Percentiles rank a stretch among this genome's conserved stretches.
These are phyloP conservation scores for Trichophyton schoenleinii DNA, from an alignment of 2,329 filamentous ascomycete genomes.

Conservation along the genomic window DNA sequence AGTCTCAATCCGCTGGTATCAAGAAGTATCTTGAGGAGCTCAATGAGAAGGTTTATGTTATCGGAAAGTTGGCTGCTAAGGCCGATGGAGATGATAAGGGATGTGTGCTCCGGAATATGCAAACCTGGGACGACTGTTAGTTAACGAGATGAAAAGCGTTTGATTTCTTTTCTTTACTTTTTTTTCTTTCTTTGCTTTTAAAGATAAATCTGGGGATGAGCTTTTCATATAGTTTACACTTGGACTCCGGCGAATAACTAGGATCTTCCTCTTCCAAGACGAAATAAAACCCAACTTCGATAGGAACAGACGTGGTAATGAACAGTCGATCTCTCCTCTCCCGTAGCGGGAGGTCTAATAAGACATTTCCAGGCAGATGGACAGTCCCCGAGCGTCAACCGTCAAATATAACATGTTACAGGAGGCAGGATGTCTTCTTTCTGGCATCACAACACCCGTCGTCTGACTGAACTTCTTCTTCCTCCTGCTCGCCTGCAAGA, in stretches of 20 bases:
- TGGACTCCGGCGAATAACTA: too few relatives aligned
- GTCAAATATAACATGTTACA: background rate
- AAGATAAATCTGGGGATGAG: too few relatives aligned
- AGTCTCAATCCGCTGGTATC: conserved; percentile 50
- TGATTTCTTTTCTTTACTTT: background rate
- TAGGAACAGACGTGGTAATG: background rate
- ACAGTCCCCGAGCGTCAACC: background rate
- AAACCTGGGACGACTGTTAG: conserved; percentile 29
- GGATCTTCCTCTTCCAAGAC: background rate
- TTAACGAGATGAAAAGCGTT: background rate
- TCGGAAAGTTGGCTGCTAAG: conserved; percentile 58
- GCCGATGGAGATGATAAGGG: conserved; percentile 39
- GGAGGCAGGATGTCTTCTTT: background rate
- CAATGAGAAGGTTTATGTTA: conserved; percentile 64
- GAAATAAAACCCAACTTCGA: background rate
- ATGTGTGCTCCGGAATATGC: conserved; percentile 51
- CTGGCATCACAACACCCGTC: background rate
- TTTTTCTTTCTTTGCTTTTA: background rate
- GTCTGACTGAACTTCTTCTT: background rate
- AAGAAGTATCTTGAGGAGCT: conserved; percentile 47
- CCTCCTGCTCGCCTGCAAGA: background rate
- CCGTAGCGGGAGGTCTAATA: background rate
- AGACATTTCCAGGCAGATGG: background rate
- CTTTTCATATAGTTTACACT: too few relatives aligned
- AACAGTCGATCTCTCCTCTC: background rate